Percentiles rank a stretch among this genome's conserved stretches.
phyloP scores from a whole-genome alignment of 768 basidiomycete species.

The Leccinum incarnatum region DNA sequence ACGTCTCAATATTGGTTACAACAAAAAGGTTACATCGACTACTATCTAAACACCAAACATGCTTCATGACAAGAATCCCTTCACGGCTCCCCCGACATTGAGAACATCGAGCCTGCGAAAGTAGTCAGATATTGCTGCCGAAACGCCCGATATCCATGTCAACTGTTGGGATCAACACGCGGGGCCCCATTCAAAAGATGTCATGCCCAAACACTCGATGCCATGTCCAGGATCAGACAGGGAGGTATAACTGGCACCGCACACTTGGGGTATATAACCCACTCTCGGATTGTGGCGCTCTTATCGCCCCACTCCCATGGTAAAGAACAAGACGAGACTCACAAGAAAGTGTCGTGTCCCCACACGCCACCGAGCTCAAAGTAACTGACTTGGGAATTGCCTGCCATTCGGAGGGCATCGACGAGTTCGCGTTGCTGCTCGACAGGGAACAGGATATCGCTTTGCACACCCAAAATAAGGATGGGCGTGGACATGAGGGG shows the following conservation, averaged over 20 bases:
- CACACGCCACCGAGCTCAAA: slow-evolving; percentile 99
- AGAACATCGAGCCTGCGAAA: slow-evolving; percentile 68
- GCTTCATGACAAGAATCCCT: slow-evolving; percentile 73
- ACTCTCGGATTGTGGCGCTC: neutral
- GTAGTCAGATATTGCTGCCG: slow-evolving; percentile 7
- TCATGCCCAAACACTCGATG: neutral
- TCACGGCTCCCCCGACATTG: slow-evolving; percentile 88
- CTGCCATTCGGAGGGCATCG: slow-evolving; percentile 87
- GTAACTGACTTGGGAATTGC: slow-evolving; percentile 87
- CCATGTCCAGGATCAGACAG: slow-evolving; percentile 6
- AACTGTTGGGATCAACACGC: neutral
- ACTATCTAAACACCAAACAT: neutral
- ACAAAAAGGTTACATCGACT: no score
- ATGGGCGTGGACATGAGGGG: slow-evolving; percentile 76
- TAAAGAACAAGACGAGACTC: slow-evolving; percentile 33
- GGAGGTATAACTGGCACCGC: neutral
- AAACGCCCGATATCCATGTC: neutral
- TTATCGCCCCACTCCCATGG: neutral
- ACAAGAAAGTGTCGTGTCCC: slow-evolving; percentile 98
- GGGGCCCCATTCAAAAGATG: neutral
- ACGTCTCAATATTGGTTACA: no score
- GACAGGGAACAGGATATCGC: slow-evolving; percentile 94
- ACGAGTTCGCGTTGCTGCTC: slow-evolving; percentile 96
- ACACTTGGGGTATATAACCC: slow-evolving; percentile 13
- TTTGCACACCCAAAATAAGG: slow-evolving; percentile 91